Evolutionary conservation across 768 basidiomycete species (phyloP), one percentile per base, ranked within the genome.

Genomic region (Daedalea quercina): DNA sequence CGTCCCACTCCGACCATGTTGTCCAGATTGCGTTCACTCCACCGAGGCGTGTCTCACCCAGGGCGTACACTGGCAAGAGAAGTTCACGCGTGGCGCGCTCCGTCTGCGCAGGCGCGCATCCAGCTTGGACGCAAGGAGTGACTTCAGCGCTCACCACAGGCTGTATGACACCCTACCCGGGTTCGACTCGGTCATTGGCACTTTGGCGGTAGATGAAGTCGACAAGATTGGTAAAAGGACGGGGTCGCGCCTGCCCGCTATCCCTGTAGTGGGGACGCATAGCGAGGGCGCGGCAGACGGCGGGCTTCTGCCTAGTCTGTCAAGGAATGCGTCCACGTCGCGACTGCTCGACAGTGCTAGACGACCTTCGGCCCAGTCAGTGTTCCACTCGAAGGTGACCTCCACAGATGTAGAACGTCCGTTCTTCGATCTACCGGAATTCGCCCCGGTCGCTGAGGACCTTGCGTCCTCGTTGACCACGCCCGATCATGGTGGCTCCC

Each of bases 1-100:
- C 0, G 67, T 90, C 1, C 88, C 88, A 7, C 70, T 90, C 15
- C 81, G 88, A 41, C 73, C 81, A 12, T 90, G 88, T 65, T 90
- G 88, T 60, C 65, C 74, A 9, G 76, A 80, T 43, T 90, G 88
- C 61, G 74, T 78, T 37, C 64, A 67, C 33, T 73, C 74, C 54
- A 84, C 79, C 2, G 87, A 89, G 42, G 73, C 79, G 50, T 78
- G 73, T 46, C 60, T 79, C 34, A 64, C 72, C 40, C 70, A 78
- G 57, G 84, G 82, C 28, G 78, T 79, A 20, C 65, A 73, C 1
- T 87, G 83, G 83, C 66, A 77, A 52, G 82, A 81, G 60, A 78
- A 71, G 60, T 89, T 86, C 63, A 75, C 83, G 2, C 75, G 75
- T 31, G 81, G 79, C 7, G 87, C 87, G 3, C 71, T 73, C 25